A percentile compares a stretch with the other conserved stretches of the same genome.
Evolutionary conservation across 352 stramenopile genomes (phyloP).

Genomic region (Thraustochytrium striatum): DNA sequence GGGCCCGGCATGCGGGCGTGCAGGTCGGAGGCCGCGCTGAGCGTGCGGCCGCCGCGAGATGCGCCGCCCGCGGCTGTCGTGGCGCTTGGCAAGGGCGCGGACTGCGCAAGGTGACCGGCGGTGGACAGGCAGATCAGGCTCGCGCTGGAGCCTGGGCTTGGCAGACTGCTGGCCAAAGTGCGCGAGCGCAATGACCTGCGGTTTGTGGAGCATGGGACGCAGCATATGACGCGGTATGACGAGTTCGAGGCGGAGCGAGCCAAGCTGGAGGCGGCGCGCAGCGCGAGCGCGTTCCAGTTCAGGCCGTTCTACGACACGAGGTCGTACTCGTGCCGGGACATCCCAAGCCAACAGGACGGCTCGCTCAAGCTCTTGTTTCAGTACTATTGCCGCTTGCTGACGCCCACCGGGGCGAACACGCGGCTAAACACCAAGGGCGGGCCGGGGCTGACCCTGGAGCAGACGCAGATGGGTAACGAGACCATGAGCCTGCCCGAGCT

Average conservation of each 20-base stretch:
- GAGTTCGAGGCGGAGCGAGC: neutral
- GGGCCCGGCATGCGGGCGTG: too few species aligned
- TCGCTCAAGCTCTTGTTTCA: constrained; percentile 17
- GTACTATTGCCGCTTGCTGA: constrained; percentile 21
- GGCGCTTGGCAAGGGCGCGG: too few species aligned
- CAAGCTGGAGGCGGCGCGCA: neutral
- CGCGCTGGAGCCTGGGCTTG: too few species aligned
- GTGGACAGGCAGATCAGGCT: too few species aligned
- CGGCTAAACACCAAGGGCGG: neutral
- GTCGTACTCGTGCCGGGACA: constrained; percentile 34
- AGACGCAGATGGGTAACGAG: constrained; percentile 30
- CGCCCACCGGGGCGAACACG: constrained; percentile 11
- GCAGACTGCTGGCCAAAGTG: neutral
- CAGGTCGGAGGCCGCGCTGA: too few species aligned
- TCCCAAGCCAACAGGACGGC: constrained; percentile 8
- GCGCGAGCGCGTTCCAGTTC: neutral
- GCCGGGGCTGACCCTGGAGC: constrained; percentile 11
- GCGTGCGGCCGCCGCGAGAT: too few species aligned
- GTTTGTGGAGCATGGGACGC: neutral
- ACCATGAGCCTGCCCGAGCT: constrained; percentile 30
- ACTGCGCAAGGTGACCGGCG: too few species aligned
- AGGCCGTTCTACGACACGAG: constrained; percentile 3
- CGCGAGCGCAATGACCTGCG: neutral
- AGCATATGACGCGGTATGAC: constrained; percentile 1
- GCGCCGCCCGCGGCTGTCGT: too few species aligned